A percentile compares a stretch with the other conserved stretches of the same genome.
Evolutionary conservation across 768 basidiomycete genomes (phyloP).

Genomic region (Lentinula lateritia): DNA sequence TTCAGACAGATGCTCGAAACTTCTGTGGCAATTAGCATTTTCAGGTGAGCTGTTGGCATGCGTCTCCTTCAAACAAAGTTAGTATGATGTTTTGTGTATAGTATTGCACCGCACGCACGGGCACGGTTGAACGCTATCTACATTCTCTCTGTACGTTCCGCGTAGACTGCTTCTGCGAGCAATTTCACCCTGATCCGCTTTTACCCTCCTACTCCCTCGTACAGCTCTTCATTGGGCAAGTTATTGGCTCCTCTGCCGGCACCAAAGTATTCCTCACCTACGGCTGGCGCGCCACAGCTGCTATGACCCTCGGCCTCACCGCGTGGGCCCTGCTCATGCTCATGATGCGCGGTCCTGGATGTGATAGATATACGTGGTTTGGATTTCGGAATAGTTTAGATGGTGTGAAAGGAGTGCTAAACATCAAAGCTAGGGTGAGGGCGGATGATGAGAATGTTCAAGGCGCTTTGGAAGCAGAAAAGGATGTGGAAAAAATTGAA

Average conservation of each 20-base stretch:
- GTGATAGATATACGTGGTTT: conserved; percentile 23
- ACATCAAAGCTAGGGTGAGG: no score
- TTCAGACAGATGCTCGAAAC: conserved; percentile 45
- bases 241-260: conserved; percentile 53
- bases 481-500: no score
- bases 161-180: background rate
- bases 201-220: no score
- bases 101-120: conserved; percentile 4
- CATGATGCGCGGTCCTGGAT: conserved; percentile 46
- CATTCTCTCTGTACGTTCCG: conserved; percentile 21
- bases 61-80: background rate
- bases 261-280: conserved; percentile 43
- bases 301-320: conserved; percentile 37
- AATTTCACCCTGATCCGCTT: background rate
- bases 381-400: conserved; percentile 27
- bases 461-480: no score
- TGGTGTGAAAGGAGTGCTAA: background rate
- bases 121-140: conserved; percentile 48
- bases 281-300: conserved; percentile 48
- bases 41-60: background rate
- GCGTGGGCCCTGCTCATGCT: conserved; percentile 38
- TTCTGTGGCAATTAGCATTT: conserved; percentile 36
- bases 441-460: no score
- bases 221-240: conserved; percentile 51
- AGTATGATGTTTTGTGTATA: background rate